phyloP scores from a whole-genome alignment of 176 grass and related monocot genomes.

The Eleusine indica region DNA sequence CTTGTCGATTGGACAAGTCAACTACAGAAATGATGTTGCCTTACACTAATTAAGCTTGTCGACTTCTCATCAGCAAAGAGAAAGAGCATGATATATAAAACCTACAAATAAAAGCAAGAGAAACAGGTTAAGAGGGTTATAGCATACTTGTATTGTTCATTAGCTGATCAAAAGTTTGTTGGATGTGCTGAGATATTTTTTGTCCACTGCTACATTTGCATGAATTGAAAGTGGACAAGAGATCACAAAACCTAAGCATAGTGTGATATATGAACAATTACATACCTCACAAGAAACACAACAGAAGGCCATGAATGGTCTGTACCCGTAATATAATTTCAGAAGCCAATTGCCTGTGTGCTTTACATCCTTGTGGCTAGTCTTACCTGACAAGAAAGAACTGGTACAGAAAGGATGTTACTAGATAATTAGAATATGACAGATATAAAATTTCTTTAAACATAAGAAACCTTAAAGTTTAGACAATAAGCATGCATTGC shows the following conservation, averaged over 20 bases:
- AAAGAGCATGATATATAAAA: slow-evolving; percentile 90
- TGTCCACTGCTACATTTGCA: background rate
- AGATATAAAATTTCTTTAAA: background rate
- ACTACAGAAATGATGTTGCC: slow-evolving; percentile 27
- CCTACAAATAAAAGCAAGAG: slow-evolving; percentile 48
- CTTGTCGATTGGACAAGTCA: background rate
- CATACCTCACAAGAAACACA: slow-evolving; percentile 95
- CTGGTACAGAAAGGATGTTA: slow-evolving; percentile 47
- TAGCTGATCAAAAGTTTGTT: background rate
- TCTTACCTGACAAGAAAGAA: slow-evolving; percentile 87
- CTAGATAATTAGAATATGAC: slow-evolving; percentile 17
- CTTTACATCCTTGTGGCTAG: slow-evolving; percentile 96
- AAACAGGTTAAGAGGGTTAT: slow-evolving; percentile 16
- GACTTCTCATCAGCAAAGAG: slow-evolving; percentile 69
- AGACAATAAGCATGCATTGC: background rate
- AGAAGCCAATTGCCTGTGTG: slow-evolving; percentile 84
- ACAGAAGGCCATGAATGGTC: slow-evolving; percentile 94
- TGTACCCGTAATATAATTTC: slow-evolving; percentile 82
- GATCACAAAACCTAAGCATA: background rate
- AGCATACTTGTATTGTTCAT: background rate
- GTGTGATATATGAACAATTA: background rate
- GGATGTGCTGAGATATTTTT: background rate
- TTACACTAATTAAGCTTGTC: slow-evolving; percentile 70
- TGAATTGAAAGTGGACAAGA: background rate
- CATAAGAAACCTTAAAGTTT: slow-evolving; percentile 23